Percentiles rank a stretch among this genome's conserved stretches.
These are phyloP conservation scores for Lepiota venenata DNA, from an alignment of 768 basidiomycete genomes.

Conservation along the genomic window DNA sequence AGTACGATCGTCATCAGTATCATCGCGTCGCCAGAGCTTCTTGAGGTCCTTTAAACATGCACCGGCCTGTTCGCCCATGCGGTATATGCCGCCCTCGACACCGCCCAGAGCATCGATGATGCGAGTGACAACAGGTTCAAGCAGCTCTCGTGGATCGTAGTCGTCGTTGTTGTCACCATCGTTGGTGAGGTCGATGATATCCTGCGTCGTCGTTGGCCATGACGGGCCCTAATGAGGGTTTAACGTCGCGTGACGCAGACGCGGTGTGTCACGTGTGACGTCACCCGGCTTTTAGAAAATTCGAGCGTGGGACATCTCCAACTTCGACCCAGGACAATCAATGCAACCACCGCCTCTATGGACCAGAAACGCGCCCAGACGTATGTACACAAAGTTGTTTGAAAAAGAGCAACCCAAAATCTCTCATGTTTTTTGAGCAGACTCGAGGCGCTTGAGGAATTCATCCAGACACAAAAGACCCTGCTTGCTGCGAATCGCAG, in stretches of 20 bases:
- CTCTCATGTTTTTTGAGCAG: slow-evolving; percentile 24
- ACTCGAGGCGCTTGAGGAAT: slow-evolving; percentile 63
- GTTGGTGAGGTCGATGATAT: slow-evolving; percentile 29
- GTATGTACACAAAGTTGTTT: slow-evolving; percentile 22
- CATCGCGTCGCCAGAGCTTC: slow-evolving; percentile 94
- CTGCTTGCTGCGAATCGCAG: slow-evolving; percentile 57
- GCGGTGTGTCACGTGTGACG: slow-evolving; percentile 8
- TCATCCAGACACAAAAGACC: slow-evolving; percentile 57
- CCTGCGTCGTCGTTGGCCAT: slow-evolving; percentile 19
- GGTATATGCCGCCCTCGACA: slow-evolving; percentile 60
- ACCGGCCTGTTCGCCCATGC: slow-evolving; percentile 76
- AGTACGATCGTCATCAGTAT: slow-evolving; percentile 94
- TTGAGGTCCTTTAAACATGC: slow-evolving; percentile 94
- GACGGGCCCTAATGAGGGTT: neutral
- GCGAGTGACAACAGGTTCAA: slow-evolving; percentile 65
- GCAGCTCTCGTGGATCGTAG: slow-evolving; percentile 46
- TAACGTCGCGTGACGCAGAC: slow-evolving; percentile 8
- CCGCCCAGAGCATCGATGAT: slow-evolving; percentile 85
- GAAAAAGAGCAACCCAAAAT: neutral
- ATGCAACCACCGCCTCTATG: slow-evolving; percentile 23
- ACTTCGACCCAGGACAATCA: slow-evolving; percentile 17
- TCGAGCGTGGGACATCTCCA: slow-evolving; percentile 6
- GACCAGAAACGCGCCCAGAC: slow-evolving; percentile 35
- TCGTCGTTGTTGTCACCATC: slow-evolving; percentile 22
- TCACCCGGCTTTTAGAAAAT: neutral